phyloP scores from a whole-genome alignment of 495 filamentous ascomycete species.

The Aspergillus funiculosus region DNA sequence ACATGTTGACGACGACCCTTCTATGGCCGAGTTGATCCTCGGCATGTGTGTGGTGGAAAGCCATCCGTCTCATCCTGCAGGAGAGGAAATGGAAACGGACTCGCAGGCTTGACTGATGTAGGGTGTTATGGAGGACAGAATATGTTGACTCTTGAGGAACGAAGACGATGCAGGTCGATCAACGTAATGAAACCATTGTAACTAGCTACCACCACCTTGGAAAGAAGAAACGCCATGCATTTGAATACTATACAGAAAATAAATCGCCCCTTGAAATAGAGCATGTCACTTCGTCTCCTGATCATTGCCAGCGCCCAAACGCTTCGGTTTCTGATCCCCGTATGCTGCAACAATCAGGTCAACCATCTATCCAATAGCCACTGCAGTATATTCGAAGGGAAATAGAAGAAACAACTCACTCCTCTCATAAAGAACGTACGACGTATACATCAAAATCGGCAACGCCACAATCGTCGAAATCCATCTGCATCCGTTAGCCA shows the following conservation, averaged over 20 bases:
- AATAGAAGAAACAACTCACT: slow-evolving; percentile 20
- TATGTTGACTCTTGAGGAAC: no score
- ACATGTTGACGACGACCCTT: slow-evolving; percentile 17
- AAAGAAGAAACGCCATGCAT: no score
- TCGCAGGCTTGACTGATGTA: no score
- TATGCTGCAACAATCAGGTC: slow-evolving; percentile 16
- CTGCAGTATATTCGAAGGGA: neutral
- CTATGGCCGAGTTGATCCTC: slow-evolving; percentile 16
- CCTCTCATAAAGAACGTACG: slow-evolving; percentile 27
- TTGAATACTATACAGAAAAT: no score
- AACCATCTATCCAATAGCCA: neutral
- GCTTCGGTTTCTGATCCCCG: slow-evolving; percentile 22
- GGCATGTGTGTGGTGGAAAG: slow-evolving; percentile 11
- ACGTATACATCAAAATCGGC: slow-evolving; percentile 30
- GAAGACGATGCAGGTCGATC: no score
- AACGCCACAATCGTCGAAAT: slow-evolving; percentile 29
- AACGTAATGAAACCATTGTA: no score
- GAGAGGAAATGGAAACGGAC: neutral
- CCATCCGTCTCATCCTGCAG: neutral
- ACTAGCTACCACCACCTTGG: no score
- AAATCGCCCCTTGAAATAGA: neutral
- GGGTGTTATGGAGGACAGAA: no score
- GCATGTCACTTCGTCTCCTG: neutral
- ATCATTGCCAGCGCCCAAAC: slow-evolving; percentile 2
- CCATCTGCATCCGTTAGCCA: slow-evolving; percentile 22